Conservation (phyloP, 352 stramenopile species). For the Phytophthora pistaciae region DNA sequence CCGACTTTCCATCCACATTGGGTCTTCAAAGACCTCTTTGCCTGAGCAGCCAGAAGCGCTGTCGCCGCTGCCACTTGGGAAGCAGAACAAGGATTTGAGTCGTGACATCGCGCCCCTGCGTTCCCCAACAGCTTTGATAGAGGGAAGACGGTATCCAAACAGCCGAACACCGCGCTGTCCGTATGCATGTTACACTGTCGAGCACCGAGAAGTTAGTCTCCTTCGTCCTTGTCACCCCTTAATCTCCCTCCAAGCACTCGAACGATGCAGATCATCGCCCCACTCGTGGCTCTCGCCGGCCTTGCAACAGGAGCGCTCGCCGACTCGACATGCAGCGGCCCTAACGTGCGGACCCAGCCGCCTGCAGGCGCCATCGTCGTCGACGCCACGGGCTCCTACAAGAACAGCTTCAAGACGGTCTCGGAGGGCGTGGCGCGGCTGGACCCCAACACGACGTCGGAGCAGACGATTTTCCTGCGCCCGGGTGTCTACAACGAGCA, state of each 20-base stretch:
- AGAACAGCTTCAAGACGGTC: constrained; percentile 33
- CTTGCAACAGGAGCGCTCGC: constrained; percentile 19
- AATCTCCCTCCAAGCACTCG: constrained; percentile 6
- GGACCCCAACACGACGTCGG: constrained; percentile 25
- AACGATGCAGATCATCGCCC: constrained; percentile 27
- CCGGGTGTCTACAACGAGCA: constrained; percentile 37
- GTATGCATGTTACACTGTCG: constrained; percentile 1
- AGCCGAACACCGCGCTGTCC: neutral
- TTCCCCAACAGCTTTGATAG: neutral
- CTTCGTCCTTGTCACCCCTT: constrained; percentile 7
- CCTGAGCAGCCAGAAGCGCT: constrained; percentile 11
- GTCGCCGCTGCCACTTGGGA: constrained; percentile 29
- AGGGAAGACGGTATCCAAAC: neutral
- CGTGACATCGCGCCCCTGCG: neutral
- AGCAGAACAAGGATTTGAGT: constrained; percentile 18
- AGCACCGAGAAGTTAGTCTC: constrained; percentile 12
- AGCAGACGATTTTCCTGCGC: constrained; percentile 34
- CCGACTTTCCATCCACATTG: neutral
- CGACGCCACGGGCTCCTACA: constrained; percentile 28
- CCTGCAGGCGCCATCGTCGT: constrained; percentile 29
- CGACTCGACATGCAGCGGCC: constrained; percentile 16
- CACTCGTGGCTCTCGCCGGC: constrained; percentile 24
- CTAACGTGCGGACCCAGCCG: constrained; percentile 21
- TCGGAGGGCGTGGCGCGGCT: constrained; percentile 20
- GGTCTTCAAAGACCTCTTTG: too few species aligned